A percentile compares a stretch with the other conserved stretches of the same genome.
Conservation (phyloP, 2,329 filamentous ascomycete species). For the Nemania diffusa region DNA sequence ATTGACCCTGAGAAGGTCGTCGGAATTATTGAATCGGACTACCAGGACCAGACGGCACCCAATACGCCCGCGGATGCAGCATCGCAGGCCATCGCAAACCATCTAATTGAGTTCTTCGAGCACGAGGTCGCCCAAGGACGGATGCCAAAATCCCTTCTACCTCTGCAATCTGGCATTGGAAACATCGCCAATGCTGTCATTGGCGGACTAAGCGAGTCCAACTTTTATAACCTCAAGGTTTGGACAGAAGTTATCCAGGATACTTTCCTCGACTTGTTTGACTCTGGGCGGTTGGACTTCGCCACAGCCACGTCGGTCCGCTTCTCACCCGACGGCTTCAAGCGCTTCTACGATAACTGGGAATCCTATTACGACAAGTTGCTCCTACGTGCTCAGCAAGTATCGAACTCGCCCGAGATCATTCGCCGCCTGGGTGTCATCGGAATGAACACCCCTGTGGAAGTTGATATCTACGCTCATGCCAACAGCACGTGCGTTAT, state of each 20-base stretch:
- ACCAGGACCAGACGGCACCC: slow-evolving; percentile 77
- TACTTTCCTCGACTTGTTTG: slow-evolving; percentile 92
- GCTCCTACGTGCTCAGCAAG: slow-evolving; percentile 85
- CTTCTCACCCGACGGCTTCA: slow-evolving; percentile 90
- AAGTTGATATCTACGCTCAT: slow-evolving; percentile 94
- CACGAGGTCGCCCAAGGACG: slow-evolving; percentile 84
- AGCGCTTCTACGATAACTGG: slow-evolving; percentile 90
- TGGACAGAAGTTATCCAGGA: slow-evolving; percentile 96
- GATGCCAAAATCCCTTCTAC: slow-evolving; percentile 79
- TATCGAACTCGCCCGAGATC: slow-evolving; percentile 90
- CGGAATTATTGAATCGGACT: slow-evolving; percentile 85
- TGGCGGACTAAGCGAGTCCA: slow-evolving; percentile 80
- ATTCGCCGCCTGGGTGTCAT: slow-evolving; percentile 88
- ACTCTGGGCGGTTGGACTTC: slow-evolving; percentile 87
- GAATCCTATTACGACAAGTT: slow-evolving; percentile 83
- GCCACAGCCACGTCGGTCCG: slow-evolving; percentile 90
- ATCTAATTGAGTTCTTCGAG: slow-evolving; percentile 85
- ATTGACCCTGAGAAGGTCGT: slow-evolving; percentile 87
- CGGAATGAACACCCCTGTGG: slow-evolving; percentile 94
- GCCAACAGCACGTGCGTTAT: slow-evolving; percentile 92
- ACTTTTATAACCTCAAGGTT: slow-evolving; percentile 88
- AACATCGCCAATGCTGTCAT: slow-evolving; percentile 95
- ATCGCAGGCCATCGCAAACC: slow-evolving; percentile 77
- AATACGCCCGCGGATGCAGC: slow-evolving; percentile 80
- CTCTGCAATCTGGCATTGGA: slow-evolving; percentile 87